Conservation (phyloP, 164 flowering plant species). For the Annona squamosa region DNA sequence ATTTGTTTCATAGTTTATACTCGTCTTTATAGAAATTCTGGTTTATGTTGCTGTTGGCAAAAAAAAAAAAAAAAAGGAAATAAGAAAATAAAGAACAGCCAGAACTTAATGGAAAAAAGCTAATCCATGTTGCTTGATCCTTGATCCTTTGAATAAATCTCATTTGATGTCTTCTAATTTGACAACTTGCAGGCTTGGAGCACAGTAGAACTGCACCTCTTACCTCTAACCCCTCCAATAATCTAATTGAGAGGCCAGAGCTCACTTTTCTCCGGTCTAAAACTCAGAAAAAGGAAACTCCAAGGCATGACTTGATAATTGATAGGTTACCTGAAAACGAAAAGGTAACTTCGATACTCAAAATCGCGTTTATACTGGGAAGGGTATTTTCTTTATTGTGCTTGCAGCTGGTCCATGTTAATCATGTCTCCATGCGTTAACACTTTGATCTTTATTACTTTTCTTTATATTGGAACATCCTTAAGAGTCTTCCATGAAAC, state of each 20-base stretch:
- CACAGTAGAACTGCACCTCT: conserved; percentile 64
- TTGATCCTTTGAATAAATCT: not conserved
- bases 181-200: conserved; percentile 43
- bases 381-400: not conserved
- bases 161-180: not conserved
- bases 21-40: not conserved
- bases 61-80: not conserved
- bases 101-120: not conserved
- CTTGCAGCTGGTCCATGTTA: not conserved
- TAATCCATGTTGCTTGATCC: not conserved
- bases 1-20: conserved; percentile 13
- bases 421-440: not conserved
- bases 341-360: conserved; percentile 37
- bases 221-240: conserved; percentile 14
- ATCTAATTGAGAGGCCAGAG: conserved; percentile 33
- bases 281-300: conserved; percentile 49
- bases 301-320: conserved; percentile 45
- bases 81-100: too few species aligned
- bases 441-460: too few species aligned
- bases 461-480: too few species aligned
- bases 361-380: not conserved
- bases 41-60: not conserved
- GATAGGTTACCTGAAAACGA: conserved; percentile 71
- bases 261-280: conserved; percentile 43
- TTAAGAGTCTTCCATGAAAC: too few species aligned